Conservation (phyloP, 2,329 filamentous ascomycete species). For the Chrysosporium keratinophilum region DNA sequence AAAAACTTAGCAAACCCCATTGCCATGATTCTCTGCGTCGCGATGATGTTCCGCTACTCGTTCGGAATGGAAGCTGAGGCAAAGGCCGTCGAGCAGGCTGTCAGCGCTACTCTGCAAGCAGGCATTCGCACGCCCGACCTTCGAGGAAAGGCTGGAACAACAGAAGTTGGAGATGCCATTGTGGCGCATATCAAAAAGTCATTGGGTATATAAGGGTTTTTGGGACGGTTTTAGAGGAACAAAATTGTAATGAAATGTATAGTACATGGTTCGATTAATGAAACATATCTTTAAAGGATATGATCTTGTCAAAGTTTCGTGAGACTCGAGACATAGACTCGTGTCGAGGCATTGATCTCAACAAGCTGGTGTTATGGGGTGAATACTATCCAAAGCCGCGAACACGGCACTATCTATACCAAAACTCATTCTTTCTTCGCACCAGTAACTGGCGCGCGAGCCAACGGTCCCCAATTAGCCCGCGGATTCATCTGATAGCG, state of each 20-base stretch:
- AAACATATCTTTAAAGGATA: neutral
- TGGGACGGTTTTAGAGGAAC: too few relatives aligned
- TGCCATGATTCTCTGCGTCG: conserved; percentile 76
- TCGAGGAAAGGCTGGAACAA: conserved; percentile 60
- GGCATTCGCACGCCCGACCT: conserved; percentile 71
- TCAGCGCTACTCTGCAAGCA: conserved; percentile 62
- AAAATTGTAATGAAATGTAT: conserved; percentile 1
- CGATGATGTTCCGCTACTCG: conserved; percentile 90
- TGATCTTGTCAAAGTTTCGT: neutral
- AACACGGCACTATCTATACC: too few relatives aligned
- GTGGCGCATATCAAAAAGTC: conserved; percentile 53
- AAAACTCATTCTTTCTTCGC: conserved; percentile 1
- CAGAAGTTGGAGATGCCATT: conserved; percentile 66
- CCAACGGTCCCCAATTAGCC: conserved; percentile 88
- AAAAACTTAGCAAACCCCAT: conserved; percentile 80
- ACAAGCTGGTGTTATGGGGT: too few relatives aligned
- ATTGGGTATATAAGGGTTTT: neutral
- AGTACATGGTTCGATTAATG: conserved; percentile 1
- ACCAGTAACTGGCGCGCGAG: conserved; percentile 25
- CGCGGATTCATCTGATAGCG: conserved; percentile 84
- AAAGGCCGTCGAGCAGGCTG: conserved; percentile 65
- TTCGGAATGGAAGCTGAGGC: conserved; percentile 66
- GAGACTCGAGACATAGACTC: too few relatives aligned
- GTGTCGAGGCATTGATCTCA: too few relatives aligned
- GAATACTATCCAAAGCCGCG: too few relatives aligned